phyloP scores from a whole-genome alignment of 108 stramenopile species.

The Cyclotella sp. region DNA sequence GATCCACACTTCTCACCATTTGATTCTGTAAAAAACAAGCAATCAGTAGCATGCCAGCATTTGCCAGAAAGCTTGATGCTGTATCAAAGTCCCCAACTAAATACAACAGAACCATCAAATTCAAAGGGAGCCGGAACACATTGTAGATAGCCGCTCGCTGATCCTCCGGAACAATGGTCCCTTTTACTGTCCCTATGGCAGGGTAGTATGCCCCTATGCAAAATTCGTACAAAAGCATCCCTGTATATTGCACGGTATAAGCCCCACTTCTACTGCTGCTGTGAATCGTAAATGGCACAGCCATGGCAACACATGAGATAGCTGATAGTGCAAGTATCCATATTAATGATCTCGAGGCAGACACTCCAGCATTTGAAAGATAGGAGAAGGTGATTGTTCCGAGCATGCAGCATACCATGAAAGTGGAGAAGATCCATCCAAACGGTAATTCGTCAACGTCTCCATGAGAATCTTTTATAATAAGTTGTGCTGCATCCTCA shows the following conservation, averaged over 20 bases:
- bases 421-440: slow-evolving; percentile 91
- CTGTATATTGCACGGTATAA: slow-evolving; percentile 66
- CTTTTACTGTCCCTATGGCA: slow-evolving; percentile 92
- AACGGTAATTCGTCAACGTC: slow-evolving; percentile 69
- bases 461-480: slow-evolving; percentile 30
- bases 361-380: slow-evolving; percentile 55
- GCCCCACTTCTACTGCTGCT: slow-evolving; percentile 27
- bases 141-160: slow-evolving; percentile 96
- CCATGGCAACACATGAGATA: slow-evolving; percentile 46
- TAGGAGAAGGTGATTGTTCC: slow-evolving; percentile 87
- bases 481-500: background rate
- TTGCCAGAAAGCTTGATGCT: slow-evolving; percentile 60
- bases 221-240: slow-evolving; percentile 92
- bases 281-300: slow-evolving; percentile 17
- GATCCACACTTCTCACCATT: slow-evolving; percentile 29
- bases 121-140: slow-evolving; percentile 90
- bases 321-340: slow-evolving; percentile 67
- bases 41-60: slow-evolving; percentile 61
- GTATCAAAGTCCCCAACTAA: slow-evolving; percentile 77
- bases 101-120: slow-evolving; percentile 88
- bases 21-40: slow-evolving; percentile 70
- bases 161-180: slow-evolving; percentile 92
- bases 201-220: slow-evolving; percentile 97
- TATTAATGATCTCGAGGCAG: slow-evolving; percentile 70
- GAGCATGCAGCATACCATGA: slow-evolving; percentile 94